Percentiles rank a stretch among this genome's conserved stretches.
Conservation (phyloP, 1,284 basidiomycete genomes). For the Leucoagaricus sp. region DNA sequence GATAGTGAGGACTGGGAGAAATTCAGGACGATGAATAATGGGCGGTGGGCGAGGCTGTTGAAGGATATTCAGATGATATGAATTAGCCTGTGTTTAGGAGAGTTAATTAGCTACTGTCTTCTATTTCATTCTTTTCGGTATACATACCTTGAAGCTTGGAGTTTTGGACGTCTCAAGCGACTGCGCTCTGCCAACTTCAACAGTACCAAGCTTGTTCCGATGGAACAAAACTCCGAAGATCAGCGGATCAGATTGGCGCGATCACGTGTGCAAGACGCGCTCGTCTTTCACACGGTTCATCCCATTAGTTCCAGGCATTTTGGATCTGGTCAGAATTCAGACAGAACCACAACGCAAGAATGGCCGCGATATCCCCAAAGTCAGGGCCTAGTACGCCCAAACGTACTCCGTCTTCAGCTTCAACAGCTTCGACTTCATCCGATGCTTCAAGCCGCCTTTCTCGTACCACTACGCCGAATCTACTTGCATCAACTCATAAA, state of each 20-base stretch:
- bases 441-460: slow-evolving; percentile 33
- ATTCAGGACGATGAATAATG: slow-evolving; percentile 35
- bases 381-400: slow-evolving; percentile 55
- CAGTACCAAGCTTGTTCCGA: no score
- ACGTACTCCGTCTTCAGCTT: slow-evolving; percentile 43
- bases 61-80: slow-evolving; percentile 19
- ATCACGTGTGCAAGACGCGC: slow-evolving; percentile 10
- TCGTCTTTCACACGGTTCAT: slow-evolving; percentile 11
- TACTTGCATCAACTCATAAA: slow-evolving; percentile 56
- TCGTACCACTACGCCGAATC: slow-evolving; percentile 21
- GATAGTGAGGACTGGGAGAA: slow-evolving; percentile 40
- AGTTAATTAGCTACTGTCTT: no score
- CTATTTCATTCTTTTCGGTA: no score
- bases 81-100: neutral
- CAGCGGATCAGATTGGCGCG: neutral
- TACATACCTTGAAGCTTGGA: no score
- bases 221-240: no score
- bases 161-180: no score
- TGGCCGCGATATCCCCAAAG: slow-evolving; percentile 29
- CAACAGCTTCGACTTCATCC: slow-evolving; percentile 30
- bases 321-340: neutral
- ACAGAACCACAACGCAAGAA: slow-evolving; percentile 26
- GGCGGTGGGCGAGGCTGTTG: slow-evolving; percentile 37
- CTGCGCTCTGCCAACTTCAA: no score
- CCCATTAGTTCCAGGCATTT: neutral